phyloP scores from a whole-genome alignment of 768 basidiomycete genomes.

The Phaffia tasmanica region DNA sequence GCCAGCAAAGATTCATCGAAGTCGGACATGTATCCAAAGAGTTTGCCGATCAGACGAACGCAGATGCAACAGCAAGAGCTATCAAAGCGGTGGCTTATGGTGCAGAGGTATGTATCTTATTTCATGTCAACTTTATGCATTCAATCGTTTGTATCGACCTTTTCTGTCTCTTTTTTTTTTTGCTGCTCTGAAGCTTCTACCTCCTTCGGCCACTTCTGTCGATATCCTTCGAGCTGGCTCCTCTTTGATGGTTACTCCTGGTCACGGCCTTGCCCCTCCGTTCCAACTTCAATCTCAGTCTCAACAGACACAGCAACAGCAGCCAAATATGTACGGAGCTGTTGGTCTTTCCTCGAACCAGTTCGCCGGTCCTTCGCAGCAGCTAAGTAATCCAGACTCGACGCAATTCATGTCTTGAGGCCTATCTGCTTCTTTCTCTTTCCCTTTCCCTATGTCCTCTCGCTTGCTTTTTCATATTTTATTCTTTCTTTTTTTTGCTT shows the following conservation, averaged over 20 bases:
- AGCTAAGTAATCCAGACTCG: background rate
- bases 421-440: background rate
- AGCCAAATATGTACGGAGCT: constrained; percentile 1
- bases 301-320: constrained; percentile 1
- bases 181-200: constrained; percentile 8
- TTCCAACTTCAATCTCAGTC: background rate
- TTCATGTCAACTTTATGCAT: too few species aligned
- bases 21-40: constrained; percentile 15
- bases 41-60: constrained; percentile 15
- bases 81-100: constrained; percentile 11
- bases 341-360: background rate
- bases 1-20: constrained; percentile 13
- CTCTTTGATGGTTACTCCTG: background rate
- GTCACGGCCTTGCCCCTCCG: too few species aligned
- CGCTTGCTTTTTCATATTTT: background rate
- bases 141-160: background rate
- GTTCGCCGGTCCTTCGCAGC: background rate
- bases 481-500: background rate
- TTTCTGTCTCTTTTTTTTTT: background rate
- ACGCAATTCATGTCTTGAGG: background rate
- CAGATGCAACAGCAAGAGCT: constrained; percentile 14
- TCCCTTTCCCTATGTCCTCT: background rate
- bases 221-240: constrained; percentile 15
- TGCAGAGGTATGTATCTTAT: background rate
- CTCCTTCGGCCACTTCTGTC: constrained; percentile 12